Percentiles rank a stretch among this genome's conserved stretches.
These are phyloP conservation scores for Curvularia lunata DNA, from an alignment of 2,329 filamentous ascomycete species.

Conservation along the genomic window DNA sequence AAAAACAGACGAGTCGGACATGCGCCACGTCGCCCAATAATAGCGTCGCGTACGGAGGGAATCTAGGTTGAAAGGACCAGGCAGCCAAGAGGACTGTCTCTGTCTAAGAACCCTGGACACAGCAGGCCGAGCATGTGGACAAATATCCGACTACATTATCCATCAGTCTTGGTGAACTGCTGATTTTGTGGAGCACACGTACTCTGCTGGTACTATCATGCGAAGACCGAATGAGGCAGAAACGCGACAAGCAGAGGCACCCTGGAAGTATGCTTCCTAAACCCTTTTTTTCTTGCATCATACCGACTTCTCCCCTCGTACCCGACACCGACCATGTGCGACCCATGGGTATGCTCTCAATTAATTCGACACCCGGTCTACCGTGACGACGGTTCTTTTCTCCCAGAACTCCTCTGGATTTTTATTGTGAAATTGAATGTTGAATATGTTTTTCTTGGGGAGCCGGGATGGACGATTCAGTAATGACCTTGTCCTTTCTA, in stretches of 20 bases:
- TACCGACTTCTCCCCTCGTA: slow-evolving; percentile 16
- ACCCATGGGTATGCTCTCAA: not conserved
- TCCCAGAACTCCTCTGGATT: not conserved
- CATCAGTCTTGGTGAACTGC: slow-evolving; percentile 11
- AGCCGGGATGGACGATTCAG: not conserved
- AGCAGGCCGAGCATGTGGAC: slow-evolving; percentile 15
- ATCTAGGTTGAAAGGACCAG: slow-evolving; percentile 23
- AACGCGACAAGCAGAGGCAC: slow-evolving; percentile 21
- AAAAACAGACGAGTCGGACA: slow-evolving; percentile 20
- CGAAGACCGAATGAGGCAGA: slow-evolving; percentile 8
- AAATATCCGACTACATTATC: slow-evolving; percentile 8
- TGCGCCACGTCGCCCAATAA: slow-evolving; percentile 20
- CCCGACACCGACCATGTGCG: slow-evolving; percentile 10
- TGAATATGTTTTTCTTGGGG: not conserved
- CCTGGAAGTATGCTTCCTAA: slow-evolving; percentile 34
- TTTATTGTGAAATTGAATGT: not conserved
- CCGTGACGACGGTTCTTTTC: not conserved
- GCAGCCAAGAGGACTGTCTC: slow-evolving; percentile 16
- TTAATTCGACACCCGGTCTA: not conserved
- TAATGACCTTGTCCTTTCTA: not conserved
- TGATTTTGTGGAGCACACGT: slow-evolving; percentile 14
- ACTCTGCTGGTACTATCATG: slow-evolving; percentile 7
- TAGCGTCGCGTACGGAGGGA: slow-evolving; percentile 25
- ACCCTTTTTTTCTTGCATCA: slow-evolving; percentile 9
- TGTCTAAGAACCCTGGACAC: slow-evolving; percentile 11